Evolutionary conservation across 2,329 filamentous ascomycete genomes (phyloP).

Genomic region (Macrophomina phaseolina): DNA sequence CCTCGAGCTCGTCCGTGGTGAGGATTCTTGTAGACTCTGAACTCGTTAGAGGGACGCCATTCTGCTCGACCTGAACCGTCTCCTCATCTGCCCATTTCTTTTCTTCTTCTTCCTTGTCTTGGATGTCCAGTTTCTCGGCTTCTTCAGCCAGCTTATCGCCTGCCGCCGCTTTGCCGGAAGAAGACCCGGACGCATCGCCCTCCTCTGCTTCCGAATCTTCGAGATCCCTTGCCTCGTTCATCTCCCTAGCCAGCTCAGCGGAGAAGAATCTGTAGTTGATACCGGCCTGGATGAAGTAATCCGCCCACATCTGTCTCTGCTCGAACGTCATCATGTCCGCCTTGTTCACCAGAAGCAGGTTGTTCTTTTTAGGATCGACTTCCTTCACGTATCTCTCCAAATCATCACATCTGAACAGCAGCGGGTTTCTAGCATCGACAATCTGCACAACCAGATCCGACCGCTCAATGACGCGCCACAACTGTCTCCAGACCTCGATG

Average conservation of each 20-base stretch:
- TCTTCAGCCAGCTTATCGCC: slow-evolving; percentile 55
- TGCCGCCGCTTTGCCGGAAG: slow-evolving; percentile 49
- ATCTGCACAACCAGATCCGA: slow-evolving; percentile 97
- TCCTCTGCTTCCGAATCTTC: slow-evolving; percentile 56
- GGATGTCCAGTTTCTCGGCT: slow-evolving; percentile 52
- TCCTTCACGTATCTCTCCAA: slow-evolving; percentile 94
- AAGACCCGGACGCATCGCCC: slow-evolving; percentile 39
- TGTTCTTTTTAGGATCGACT: slow-evolving; percentile 85
- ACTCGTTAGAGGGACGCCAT: slow-evolving; percentile 42
- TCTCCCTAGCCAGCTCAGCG: slow-evolving; percentile 86
- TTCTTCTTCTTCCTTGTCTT: slow-evolving; percentile 50
- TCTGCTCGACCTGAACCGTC: slow-evolving; percentile 40
- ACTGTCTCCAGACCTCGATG: slow-evolving; percentile 94
- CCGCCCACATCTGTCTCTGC: slow-evolving; percentile 84
- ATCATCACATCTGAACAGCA: slow-evolving; percentile 93
- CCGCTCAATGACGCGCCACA: slow-evolving; percentile 97
- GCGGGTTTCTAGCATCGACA: slow-evolving; percentile 92
- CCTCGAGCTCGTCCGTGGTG: slow-evolving; percentile 90
- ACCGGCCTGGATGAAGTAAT: slow-evolving; percentile 78
- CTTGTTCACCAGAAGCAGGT: slow-evolving; percentile 94
- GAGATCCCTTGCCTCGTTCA: slow-evolving; percentile 73
- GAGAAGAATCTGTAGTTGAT: slow-evolving; percentile 98
- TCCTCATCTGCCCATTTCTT: slow-evolving; percentile 51
- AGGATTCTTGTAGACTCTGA: slow-evolving; percentile 71
- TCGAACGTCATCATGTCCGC: slow-evolving; percentile 96